These are phyloP conservation scores for Yamadazyma sp. DNA, from an alignment of 805 yeast genomes.

Conservation along the genomic window DNA sequence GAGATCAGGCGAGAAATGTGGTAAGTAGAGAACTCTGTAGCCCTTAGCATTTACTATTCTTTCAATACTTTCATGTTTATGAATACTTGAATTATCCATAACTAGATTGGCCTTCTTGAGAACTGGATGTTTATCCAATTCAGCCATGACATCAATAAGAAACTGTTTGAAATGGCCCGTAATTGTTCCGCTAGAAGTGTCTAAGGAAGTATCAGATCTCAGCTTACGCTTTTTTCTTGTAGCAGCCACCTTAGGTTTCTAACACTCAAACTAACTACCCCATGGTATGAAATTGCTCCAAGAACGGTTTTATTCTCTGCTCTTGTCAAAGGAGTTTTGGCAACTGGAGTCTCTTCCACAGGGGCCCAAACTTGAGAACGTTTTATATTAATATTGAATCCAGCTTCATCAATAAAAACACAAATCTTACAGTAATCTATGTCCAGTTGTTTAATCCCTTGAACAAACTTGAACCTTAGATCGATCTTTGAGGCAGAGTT, in stretches of 20 bases:
- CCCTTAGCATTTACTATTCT: conserved; percentile 13
- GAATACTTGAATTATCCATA: conserved; percentile 18
- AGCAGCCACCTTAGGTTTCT: conserved; percentile 1
- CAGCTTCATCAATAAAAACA: conserved; percentile 19
- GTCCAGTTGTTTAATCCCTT: conserved; percentile 7
- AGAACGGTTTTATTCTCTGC: conserved; percentile 10
- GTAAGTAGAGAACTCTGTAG: conserved; percentile 14
- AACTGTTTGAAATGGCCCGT: conserved; percentile 16
- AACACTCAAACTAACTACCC: conserved; percentile 3
- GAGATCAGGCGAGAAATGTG: conserved; percentile 14
- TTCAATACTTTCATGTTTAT: conserved; percentile 12
- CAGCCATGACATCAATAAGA: conserved; percentile 12
- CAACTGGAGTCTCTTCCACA: conserved; percentile 14
- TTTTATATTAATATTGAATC: conserved; percentile 5
- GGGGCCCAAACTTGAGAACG: conserved; percentile 14
- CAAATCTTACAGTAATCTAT: conserved; percentile 12
- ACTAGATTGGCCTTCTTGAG: conserved; percentile 9
- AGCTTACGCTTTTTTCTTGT: background rate
- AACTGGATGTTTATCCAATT: conserved; percentile 8
- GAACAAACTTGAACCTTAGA: conserved; percentile 8
- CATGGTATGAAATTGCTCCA: conserved; percentile 13
- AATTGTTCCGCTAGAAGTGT: conserved; percentile 7
- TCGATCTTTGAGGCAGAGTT: conserved; percentile 11
- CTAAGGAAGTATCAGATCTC: background rate
- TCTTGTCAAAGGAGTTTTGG: conserved; percentile 13